Conservation (phyloP, 345 rosid species). For the Eucalyptus curtisii region DNA sequence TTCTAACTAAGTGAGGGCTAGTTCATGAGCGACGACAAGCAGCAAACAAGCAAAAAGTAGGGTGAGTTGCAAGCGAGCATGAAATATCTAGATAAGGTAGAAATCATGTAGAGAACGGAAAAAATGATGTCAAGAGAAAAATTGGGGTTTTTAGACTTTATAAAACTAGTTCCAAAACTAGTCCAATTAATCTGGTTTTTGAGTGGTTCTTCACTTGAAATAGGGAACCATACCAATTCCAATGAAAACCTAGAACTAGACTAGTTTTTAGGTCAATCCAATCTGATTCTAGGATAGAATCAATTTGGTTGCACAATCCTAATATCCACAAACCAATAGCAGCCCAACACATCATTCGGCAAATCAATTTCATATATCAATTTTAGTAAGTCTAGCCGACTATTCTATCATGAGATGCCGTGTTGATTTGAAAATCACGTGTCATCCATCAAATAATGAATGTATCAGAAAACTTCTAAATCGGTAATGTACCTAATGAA, state of each 20-base stretch:
- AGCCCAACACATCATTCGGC: accelerated
- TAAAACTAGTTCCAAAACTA: neutral
- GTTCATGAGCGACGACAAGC: neutral
- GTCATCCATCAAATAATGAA: neutral
- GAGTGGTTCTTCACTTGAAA: neutral
- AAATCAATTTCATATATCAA: neutral
- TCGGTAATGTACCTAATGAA: neutral
- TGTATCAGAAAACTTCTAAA: neutral
- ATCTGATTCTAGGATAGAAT: neutral
- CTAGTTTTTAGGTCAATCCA: neutral
- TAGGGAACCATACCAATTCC: no score
- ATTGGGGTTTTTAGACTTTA: neutral
- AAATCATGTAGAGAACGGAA: neutral
- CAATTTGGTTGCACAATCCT: neutral
- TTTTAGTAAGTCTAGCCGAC: neutral
- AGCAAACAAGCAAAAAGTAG: neutral
- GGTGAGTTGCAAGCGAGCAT: neutral
- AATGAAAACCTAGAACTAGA: neutral
- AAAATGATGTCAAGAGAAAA: no score
- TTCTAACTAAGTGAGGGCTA: neutral
- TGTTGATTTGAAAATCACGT: neutral
- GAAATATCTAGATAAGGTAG: neutral
- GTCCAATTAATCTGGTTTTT: neutral
- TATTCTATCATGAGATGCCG: neutral
- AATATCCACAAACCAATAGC: neutral